These are phyloP conservation scores for Hyphopichia burtonii DNA, from an alignment of 1,139 yeast genomes.

Conservation along the genomic window DNA sequence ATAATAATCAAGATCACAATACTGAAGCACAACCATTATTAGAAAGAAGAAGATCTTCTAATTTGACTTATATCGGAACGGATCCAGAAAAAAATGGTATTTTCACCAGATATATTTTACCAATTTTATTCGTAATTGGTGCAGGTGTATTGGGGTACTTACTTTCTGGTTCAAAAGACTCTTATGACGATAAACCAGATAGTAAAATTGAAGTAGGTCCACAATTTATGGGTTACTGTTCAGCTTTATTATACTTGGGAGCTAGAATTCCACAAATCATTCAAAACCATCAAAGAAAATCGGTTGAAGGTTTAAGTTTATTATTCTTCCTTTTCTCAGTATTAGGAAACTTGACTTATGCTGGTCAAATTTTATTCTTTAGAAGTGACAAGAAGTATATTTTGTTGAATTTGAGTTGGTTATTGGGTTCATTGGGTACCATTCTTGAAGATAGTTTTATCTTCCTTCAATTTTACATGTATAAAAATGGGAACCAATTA, in stretches of 20 bases:
- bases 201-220: constrained; percentile 51
- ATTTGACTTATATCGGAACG: constrained; percentile 44
- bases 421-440: constrained; percentile 73
- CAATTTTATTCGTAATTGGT: constrained; percentile 59
- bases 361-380: constrained; percentile 68
- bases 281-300: constrained; percentile 65
- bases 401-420: constrained; percentile 66
- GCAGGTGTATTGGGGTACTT: constrained; percentile 69
- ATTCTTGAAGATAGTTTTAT: constrained; percentile 65
- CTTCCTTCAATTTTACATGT: constrained; percentile 63
- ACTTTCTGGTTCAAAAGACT: constrained; percentile 35
- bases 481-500: constrained; percentile 29
- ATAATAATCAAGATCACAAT: constrained; percentile 5
- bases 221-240: constrained; percentile 67
- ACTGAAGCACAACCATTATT: constrained; percentile 17
- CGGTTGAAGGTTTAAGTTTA: constrained; percentile 73
- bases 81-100: constrained; percentile 45
- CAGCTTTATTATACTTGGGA: constrained; percentile 68
- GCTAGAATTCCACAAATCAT: constrained; percentile 80
- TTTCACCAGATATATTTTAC: constrained; percentile 55
- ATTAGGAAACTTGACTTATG: constrained; percentile 74
- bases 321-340: constrained; percentile 74
- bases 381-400: constrained; percentile 62
- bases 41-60: constrained; percentile 41
- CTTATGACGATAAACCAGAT: constrained; percentile 10